These are phyloP conservation scores for Thraustochytrium sp. DNA, from an alignment of 352 stramenopile species.

Conservation along the genomic window DNA sequence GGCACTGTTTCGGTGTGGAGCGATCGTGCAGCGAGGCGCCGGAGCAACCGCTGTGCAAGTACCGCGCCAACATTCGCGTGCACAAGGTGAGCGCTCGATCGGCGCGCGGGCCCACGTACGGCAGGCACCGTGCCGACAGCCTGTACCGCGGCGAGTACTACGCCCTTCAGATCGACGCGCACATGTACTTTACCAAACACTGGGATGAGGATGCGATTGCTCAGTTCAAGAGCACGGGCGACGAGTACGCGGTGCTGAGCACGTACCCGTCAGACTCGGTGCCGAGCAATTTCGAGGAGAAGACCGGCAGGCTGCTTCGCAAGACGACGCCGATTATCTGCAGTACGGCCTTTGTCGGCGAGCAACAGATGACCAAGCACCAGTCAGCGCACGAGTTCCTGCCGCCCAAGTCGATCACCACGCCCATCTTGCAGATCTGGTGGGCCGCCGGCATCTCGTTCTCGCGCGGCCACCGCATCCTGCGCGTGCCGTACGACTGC, in stretches of 20 bases:
- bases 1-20: not conserved
- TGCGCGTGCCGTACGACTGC: constrained; percentile 43
- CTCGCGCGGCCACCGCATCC: constrained; percentile 32
- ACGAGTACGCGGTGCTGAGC: constrained; percentile 44
- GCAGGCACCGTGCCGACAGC: not conserved
- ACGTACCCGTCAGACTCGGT: constrained; percentile 27
- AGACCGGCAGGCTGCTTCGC: not conserved
- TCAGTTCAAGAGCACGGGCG: constrained; percentile 37
- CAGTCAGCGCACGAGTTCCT: not conserved
- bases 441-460: constrained; percentile 44
- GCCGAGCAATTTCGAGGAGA: not conserved
- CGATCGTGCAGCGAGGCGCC: not conserved
- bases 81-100: not conserved
- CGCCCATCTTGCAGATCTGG: constrained; percentile 33
- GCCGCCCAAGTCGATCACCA: not conserved
- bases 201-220: constrained; percentile 43
- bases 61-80: constrained; percentile 33
- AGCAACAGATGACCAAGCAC: constrained; percentile 40
- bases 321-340: constrained; percentile 10
- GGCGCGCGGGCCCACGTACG: constrained; percentile 40
- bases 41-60: constrained; percentile 37
- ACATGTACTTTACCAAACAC: constrained; percentile 44
- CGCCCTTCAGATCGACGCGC: constrained; percentile 36
- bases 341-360: not conserved
- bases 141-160: constrained; percentile 37